Evolutionary conservation across 73 alveolate genomes (phyloP).

Genomic region (Paramecium biaurelia): DNA sequence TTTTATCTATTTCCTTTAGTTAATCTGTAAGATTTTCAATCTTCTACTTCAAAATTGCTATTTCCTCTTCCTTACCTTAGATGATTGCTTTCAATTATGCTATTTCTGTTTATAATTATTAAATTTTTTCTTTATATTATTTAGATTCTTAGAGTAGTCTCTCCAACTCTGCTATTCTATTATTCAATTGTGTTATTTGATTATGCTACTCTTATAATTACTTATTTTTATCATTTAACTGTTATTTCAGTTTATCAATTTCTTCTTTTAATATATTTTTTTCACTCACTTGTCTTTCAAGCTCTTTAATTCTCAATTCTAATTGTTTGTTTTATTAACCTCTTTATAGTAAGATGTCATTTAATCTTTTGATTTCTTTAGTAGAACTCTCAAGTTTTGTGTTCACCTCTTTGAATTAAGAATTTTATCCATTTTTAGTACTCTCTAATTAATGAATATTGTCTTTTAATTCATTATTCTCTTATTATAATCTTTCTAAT

Average conservation of each 20-base stretch:
- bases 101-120: background rate
- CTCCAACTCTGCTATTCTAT: slow-evolving; percentile 5
- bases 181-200: background rate
- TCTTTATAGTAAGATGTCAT: background rate
- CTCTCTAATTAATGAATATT: background rate
- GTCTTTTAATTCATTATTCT: background rate
- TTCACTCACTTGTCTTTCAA: background rate
- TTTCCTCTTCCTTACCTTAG: background rate
- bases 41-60: background rate
- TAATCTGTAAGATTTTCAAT: background rate
- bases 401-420: background rate
- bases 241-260: background rate
- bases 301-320: background rate
- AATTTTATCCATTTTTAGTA: background rate
- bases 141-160: background rate
- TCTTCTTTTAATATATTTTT: background rate
- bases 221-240: background rate
- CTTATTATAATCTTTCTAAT: slow-evolving; percentile 12
- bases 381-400: background rate
- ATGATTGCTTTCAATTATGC: background rate
- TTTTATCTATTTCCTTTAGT: background rate
- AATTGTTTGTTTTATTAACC: background rate
- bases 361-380: background rate
- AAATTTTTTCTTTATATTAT: background rate
- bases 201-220: background rate